A percentile compares a stretch with the other conserved stretches of the same genome.
These are phyloP conservation scores for Puya raimondii DNA, from an alignment of 176 grass and related monocot species.

Conservation along the genomic window DNA sequence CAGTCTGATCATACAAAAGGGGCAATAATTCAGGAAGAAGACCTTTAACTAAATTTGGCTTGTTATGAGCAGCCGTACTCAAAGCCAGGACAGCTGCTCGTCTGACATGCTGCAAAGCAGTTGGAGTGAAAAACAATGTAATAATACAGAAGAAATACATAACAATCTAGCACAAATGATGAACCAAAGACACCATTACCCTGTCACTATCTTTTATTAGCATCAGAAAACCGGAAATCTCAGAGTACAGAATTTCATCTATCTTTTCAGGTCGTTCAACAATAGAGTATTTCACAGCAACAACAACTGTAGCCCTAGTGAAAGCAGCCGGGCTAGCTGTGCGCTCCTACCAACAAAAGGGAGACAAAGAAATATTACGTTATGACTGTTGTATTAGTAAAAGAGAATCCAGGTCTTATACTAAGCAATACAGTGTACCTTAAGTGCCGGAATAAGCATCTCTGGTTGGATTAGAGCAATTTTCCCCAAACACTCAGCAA, in stretches of 20 bases:
- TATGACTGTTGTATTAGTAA: background rate
- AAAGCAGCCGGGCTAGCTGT: conserved; percentile 60
- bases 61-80: conserved; percentile 89
- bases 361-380: conserved; percentile 3
- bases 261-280: conserved; percentile 87
- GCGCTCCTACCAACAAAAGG: conserved; percentile 34
- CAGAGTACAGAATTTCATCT: conserved; percentile 66
- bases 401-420: background rate
- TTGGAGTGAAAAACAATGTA: background rate
- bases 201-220: conserved; percentile 79
- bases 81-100: conserved; percentile 77
- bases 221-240: conserved; percentile 78
- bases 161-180: background rate
- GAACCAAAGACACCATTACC: conserved; percentile 23
- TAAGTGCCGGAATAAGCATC: conserved; percentile 67
- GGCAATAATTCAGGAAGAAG: conserved; percentile 80
- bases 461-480: conserved; percentile 79
- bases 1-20: conserved; percentile 84
- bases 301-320: conserved; percentile 78
- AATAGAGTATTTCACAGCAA: conserved; percentile 92
- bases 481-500: conserved; percentile 90
- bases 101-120: conserved; percentile 60
- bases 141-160: background rate
- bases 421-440: conserved; percentile 32
- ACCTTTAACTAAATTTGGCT: conserved; percentile 81